Evolutionary conservation across 1,139 yeast genomes (phyloP), one percentile per base, ranked within the genome.

Genomic region (Blastobotrys ciferrii): DNA sequence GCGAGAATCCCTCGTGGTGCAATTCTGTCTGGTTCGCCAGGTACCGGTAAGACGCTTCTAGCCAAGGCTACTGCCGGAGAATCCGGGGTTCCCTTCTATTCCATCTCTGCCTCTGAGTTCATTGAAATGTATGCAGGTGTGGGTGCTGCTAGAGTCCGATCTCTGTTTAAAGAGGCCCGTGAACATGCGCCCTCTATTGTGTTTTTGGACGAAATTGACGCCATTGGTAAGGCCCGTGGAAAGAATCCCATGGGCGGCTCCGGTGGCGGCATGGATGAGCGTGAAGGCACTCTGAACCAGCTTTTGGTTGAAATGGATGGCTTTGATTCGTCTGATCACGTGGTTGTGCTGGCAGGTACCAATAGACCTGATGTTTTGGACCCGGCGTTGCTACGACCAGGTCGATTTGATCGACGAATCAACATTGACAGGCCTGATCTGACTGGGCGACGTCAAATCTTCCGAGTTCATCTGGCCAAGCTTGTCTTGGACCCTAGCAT

Each of bases 21-120:
- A 11, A 88, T 92, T 56, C 73, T 94, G 52, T 87, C 96, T 12
- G 98, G 98, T 52, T 96, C 98, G n/a, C 98, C 98, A 45, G 98
- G 98, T 75, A 92, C 98, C 5, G 98, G 98, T 82, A 92, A 92
- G 68, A 92, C 98, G 0, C 73, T 92, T 55, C 73, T 92, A 51
- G 98, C 98, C n/a, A 91, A 87, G 67, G 98, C 98, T 3, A 92
- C 98, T 39, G 98, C 98, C 1, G 98, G 98, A 56, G 98, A 92
- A 69, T 98, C 98, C 0, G 95, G 92, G 45, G 98, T 92, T 41
- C 98, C 98, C 35, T 92, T 92, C 64, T 81, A 81, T 58, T 85
- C 96, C 13, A 98, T 92, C 11, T 87, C 96, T 4, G 98, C 98
- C 58, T 89, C 98, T n/a, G 98, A 92, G 65, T 92, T 92, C 58